A percentile compares a stretch with the other conserved stretches of the same genome.
Evolutionary conservation across 495 filamentous ascomycete species (phyloP).

Genomic region (Talaromyces trachyspermus): DNA sequence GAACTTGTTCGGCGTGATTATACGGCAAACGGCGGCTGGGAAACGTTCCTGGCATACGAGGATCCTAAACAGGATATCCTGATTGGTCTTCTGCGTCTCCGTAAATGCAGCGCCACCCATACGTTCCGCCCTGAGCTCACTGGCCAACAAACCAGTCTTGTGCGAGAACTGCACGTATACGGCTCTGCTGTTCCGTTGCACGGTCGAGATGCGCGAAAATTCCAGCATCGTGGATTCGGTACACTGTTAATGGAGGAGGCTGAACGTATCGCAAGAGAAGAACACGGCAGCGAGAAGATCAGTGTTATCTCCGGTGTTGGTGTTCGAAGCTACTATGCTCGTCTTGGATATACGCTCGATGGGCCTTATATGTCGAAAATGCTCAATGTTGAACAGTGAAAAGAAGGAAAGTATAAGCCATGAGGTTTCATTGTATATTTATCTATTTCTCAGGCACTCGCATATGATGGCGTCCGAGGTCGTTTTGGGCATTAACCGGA

Average conservation of each 20-base stretch:
- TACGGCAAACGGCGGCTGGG: constrained; percentile 90
- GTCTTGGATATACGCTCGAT: constrained; percentile 86
- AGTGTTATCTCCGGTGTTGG: constrained; percentile 94
- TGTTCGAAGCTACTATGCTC: constrained; percentile 86
- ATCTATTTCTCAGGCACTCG: neutral
- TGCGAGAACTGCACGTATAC: constrained; percentile 94
- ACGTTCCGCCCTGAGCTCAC: constrained; percentile 87
- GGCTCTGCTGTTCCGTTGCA: constrained; percentile 93
- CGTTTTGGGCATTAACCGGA: neutral
- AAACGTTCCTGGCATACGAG: constrained; percentile 96
- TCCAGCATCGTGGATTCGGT: constrained; percentile 96
- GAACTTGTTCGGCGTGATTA: constrained; percentile 97
- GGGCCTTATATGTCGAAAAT: constrained; percentile 85
- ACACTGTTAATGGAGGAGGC: constrained; percentile 97
- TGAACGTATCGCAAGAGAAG: constrained; percentile 85
- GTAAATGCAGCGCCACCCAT: constrained; percentile 82
- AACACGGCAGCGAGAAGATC: constrained; percentile 90
- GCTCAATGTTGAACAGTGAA: constrained; percentile 17
- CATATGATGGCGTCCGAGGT: neutral
- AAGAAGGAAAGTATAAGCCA: neutral
- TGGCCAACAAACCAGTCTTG: constrained; percentile 80
- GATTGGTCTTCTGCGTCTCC: constrained; percentile 80
- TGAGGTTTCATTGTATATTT: neutral
- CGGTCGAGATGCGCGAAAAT: constrained; percentile 86
- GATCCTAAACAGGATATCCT: constrained; percentile 98